phyloP scores from a whole-genome alignment of 371 early-diverging fungal species.

The Umbelopsis sp. region DNA sequence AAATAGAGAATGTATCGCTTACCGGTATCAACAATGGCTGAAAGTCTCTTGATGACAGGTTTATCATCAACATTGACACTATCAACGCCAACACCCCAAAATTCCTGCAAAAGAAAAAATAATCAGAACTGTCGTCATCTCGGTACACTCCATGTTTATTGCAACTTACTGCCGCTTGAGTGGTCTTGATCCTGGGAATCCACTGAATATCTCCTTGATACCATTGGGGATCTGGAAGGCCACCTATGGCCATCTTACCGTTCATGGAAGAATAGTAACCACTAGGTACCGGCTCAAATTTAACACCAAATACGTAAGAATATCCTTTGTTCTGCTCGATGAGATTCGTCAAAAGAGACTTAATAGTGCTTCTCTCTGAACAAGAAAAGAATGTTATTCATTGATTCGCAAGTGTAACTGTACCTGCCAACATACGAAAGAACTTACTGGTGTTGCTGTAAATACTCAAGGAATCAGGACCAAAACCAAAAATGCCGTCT shows the following conservation, averaged over 20 bases:
- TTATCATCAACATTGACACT: conserved; percentile 21
- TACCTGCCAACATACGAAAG: not conserved
- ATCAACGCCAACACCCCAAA: conserved; percentile 33
- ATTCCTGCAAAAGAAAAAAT: conserved; percentile 15
- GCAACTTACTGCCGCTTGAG: not conserved
- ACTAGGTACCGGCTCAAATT: not conserved
- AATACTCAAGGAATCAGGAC: not conserved
- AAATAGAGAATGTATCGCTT: not conserved
- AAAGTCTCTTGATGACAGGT: conserved; percentile 21
- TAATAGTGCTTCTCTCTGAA: not conserved
- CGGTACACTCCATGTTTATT: not conserved
- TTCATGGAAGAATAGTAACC: conserved; percentile 5
- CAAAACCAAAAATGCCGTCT: conserved; percentile 5
- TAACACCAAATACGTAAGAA: not conserved
- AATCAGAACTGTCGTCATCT: not conserved
- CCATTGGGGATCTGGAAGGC: not conserved
- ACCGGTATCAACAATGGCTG: conserved; percentile 37
- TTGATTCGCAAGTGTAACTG: not conserved
- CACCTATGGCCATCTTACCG: not conserved
- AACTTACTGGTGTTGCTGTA: not conserved
- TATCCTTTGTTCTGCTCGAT: not conserved
- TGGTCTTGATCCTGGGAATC: not conserved
- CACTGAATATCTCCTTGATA: not conserved
- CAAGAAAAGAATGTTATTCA: not conserved
- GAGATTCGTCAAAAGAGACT: not conserved